Base-by-base conservation (phyloP, 495 filamentous ascomycete species). In the Lasiosphaeriaceae sp. region DNA sequence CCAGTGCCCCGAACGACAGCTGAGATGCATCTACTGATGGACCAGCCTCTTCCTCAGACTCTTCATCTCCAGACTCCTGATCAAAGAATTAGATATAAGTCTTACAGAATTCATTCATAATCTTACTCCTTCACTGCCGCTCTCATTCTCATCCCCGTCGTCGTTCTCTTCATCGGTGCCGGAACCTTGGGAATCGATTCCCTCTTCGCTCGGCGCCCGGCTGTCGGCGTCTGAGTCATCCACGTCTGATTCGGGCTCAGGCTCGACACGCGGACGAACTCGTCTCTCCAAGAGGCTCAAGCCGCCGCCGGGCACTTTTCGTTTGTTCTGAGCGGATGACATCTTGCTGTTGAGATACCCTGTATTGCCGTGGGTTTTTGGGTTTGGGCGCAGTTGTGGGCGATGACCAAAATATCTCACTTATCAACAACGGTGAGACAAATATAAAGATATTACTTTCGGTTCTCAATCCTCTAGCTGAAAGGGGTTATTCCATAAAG, bases 1-100 rank as follows among this genome's bases (percentile, higher is more conserved):
- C 88, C 26, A 98, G 77, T 0, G 90, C 87, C 50, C 91, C 91
- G 67, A 98, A 98, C 29, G 92, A 93, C 51, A 97, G 71, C 35
- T 74, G 71, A 0, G 78, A 69, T 71, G 71, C 72, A 21, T 68
- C 73, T 6, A 66, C 54, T 12, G 63, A 56, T 37, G 76, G 66
- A 50, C 77, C 74, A 12, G 57, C 65, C 26, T 69, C 64, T 19
- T 68, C 69, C 8, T 65, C 65, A 11, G 68, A 52, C 16, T 35
- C 52, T 37, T 59, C 64, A 4, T 68, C 63, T 35, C 26, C 26
- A 31, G 16, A 52, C 1, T 46, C 29, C 20, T 51, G 45, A 0
- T 12, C 9, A 29, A 14, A 1, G 7, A 20, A 11, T n/a, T 16
- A 19, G n/a, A 7, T 16, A 11, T n/a, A 16, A 31, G 4, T 31